A percentile compares a stretch with the other conserved stretches of the same genome.
Evolutionary conservation across 345 rosid genomes (phyloP).

Genomic region (Eucalyptus regnans): DNA sequence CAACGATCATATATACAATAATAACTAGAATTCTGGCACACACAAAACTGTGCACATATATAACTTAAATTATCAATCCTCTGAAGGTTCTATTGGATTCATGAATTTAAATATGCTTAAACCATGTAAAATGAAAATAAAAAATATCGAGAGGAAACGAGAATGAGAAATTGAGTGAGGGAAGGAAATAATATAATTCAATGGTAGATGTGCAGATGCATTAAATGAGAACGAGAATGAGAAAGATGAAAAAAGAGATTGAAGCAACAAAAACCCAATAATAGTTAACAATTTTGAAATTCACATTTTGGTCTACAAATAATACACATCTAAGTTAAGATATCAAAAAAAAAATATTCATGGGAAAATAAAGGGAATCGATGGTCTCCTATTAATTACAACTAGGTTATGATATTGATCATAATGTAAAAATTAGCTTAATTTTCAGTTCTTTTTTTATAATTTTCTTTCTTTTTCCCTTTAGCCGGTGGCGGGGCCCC

Average conservation of each 20-base stretch:
- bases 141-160: background rate
- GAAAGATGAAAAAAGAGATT: background rate
- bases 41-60: fast-evolving
- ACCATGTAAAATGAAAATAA: background rate
- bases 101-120: background rate
- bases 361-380: background rate
- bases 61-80: background rate
- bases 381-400: background rate
- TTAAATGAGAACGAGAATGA: background rate
- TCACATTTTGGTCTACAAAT: background rate
- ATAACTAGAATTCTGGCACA: background rate
- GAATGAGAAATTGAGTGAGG: background rate
- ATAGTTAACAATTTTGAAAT: background rate
- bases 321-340: background rate
- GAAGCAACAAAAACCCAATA: background rate
- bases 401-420: background rate
- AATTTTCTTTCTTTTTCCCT: background rate
- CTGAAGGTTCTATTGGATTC: fast-evolving
- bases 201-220: background rate
- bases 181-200: background rate
- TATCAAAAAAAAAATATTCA: background rate
- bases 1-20: background rate
- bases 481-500: background rate
- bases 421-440: background rate
- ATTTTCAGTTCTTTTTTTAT: background rate